Evolutionary conservation across 106 monocot genomes (phyloP).

Genomic region (Dendrobium huoshanense): DNA sequence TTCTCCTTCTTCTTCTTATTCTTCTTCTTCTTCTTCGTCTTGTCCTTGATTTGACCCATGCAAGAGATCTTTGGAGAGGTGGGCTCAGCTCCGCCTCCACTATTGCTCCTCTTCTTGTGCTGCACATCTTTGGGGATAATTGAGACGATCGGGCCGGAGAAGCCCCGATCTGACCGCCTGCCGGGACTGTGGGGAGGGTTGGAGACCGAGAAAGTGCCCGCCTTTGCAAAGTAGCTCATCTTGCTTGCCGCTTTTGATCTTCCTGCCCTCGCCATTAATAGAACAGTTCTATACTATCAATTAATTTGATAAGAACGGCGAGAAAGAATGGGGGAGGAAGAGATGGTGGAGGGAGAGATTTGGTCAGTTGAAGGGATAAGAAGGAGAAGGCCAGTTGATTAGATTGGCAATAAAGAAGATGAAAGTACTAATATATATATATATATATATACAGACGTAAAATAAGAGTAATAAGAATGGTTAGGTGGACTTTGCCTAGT

Average conservation of each 20-base stretch:
- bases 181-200: constrained; percentile 11
- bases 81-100: constrained; percentile 18
- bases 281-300: neutral
- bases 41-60: constrained; percentile 75
- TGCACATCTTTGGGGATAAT: constrained; percentile 50
- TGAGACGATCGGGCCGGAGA: constrained; percentile 15
- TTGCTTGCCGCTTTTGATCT: constrained; percentile 2
- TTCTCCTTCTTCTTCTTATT: constrained; percentile 18
- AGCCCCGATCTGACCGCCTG: constrained; percentile 6
- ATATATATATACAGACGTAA: too few relatives aligned
- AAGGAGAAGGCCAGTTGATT: neutral
- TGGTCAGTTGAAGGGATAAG: too few relatives aligned
- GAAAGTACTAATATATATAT: too few relatives aligned
- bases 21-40: constrained; percentile 14
- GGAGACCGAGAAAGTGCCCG: constrained; percentile 9
- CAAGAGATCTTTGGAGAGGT: constrained; percentile 86
- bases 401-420: neutral
- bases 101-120: neutral
- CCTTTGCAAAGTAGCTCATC: constrained; percentile 7
- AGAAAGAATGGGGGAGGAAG: neutral
- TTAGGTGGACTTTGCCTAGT: too few relatives aligned
- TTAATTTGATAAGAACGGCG: neutral
- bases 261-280: neutral
- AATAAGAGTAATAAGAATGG: too few relatives aligned
- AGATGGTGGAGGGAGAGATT: neutral